These are phyloP conservation scores for Madurella mycetomatis DNA, from an alignment of 2,329 filamentous ascomycete genomes.

Conservation along the genomic window DNA sequence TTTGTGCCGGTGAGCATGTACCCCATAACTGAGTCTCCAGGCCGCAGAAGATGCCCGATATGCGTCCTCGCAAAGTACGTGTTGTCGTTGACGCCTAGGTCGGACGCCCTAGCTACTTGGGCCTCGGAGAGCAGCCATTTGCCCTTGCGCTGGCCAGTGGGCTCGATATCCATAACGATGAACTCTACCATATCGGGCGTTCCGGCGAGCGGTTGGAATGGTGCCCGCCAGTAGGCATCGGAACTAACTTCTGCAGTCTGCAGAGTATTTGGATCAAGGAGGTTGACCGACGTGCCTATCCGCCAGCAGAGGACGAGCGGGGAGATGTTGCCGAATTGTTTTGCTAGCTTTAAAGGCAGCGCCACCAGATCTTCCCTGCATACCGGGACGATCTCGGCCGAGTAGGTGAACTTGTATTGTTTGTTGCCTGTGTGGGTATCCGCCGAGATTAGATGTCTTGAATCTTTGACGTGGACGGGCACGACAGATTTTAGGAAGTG, in stretches of 20 bases:
- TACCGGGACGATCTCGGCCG: constrained; percentile 83
- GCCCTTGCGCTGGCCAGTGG: constrained; percentile 67
- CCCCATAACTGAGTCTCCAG: constrained; percentile 91
- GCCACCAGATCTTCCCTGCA: constrained; percentile 98
- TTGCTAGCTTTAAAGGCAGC: constrained; percentile 82
- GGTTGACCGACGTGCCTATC: constrained; percentile 83
- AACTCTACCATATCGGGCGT: constrained; percentile 85
- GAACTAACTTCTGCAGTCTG: constrained; percentile 83
- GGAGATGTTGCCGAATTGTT: constrained; percentile 79
- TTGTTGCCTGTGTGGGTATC: constrained; percentile 87
- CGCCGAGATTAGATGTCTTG: constrained; percentile 74
- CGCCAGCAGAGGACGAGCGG: constrained; percentile 82
- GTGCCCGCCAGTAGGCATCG: constrained; percentile 83
- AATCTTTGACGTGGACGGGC: constrained; percentile 55
- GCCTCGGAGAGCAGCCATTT: constrained; percentile 82
- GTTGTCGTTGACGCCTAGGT: constrained; percentile 79
- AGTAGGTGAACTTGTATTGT: constrained; percentile 93
- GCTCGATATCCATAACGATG: constrained; percentile 90
- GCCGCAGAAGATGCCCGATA: constrained; percentile 76
- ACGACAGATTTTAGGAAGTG: constrained; percentile 75
- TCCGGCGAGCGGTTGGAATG: constrained; percentile 80
- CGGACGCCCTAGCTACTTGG: constrained; percentile 79
- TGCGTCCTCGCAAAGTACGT: constrained; percentile 91
- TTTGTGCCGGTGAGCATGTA: constrained; percentile 86
- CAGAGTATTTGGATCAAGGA: constrained; percentile 85